Evolutionary conservation across 345 rosid species (phyloP), one percentile per base, ranked within the genome.

Genomic region (Theobroma cacao): DNA sequence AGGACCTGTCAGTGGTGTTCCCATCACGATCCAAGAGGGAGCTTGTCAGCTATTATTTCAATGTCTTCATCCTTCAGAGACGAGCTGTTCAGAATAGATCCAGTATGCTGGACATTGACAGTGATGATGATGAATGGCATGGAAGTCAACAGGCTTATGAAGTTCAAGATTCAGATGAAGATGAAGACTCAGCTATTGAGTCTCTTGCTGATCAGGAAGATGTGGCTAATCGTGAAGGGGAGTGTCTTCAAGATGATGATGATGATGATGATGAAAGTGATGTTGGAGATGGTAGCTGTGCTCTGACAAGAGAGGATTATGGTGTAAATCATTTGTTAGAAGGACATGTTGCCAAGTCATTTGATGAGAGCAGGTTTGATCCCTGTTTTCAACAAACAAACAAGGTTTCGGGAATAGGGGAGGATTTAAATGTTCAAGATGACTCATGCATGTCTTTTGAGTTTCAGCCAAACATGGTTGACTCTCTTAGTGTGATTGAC

Each of bases 61-160:
- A 89, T 70, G 90, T 87, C 34, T 89, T 84, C 59, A 76, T 82
- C 77, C 89, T 89, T 53, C 83, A 59, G 36, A 87, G 78, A 70
- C 87, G 89, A 59, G 85, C 87, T 12, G 77, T 85, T 45, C 90
- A 89, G 82, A 89, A 89, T 80, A 76, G 84, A 75, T 65, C 85
- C 82, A 0, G 72, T 64, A 38, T 81, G 12, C 62, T 72, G 30
- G 75, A 83, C 71, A 74, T 85, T 13, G 92, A 89, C 69, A 87
- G 92, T 36, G 92, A 89, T 80, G 75, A 84, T 60, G 92, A 89
- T 56, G 90, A 87, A 76, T 87, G 85, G 87, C 82, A 82, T 74
- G 85, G 63, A 77, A 56, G 43, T 58, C 77, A 52, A 52, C 75
- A 2, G 11, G 40, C 75, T 33, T 72, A 52, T 52, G 7, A 72